Evolutionary conservation across 768 basidiomycete species (phyloP), one percentile per base, ranked within the genome.

Genomic region (Leccinum aurantiacum): DNA sequence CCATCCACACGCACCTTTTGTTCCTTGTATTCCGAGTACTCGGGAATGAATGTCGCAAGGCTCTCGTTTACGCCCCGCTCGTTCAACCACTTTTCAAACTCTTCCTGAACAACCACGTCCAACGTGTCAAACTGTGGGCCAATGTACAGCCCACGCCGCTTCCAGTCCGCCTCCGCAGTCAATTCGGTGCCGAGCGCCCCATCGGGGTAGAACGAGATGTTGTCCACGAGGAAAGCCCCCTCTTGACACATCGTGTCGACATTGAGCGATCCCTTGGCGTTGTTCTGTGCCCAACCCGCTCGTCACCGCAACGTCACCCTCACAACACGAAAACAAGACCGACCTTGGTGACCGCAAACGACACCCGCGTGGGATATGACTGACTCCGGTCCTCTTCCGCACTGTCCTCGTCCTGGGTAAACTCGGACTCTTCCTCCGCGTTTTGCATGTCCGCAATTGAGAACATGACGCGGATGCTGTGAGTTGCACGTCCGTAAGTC

Each of bases 91-190:
- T 84, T 83, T 70, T 96, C 93, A 71, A 98, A 94, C 73, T 93
- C 90, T 65, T 94, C 89, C 75, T 98, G 96, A 17, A 99, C 85
- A 2, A 76, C 71, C 47, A 87, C 81, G 69, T 98, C 96, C 48
- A 98, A 86, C 52, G 93, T 90, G 60, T 95, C 92, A 68, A 97
- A 98, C 79, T 90, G 87, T 54, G 95, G 96, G 1, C 96, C 96
- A 70, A 96, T 86, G 80, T 97, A 98, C 64, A 91, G 77, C 2
- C 91, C 93, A 19, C 95, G 84, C 51, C 95, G 86, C 72, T 89
- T 90, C 93, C 92, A 98, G 77, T 98, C 95, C 8, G 91, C 89
- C 63, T 98, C 94, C 7, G 91, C 88, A 13, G 86, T 91, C 66
- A 91, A 75, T 7, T 89, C 90, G 14, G 84, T 87, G 13, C 87